Percentiles rank a stretch among this genome's conserved stretches.
Conservation (phyloP, 2,329 filamentous ascomycete genomes). For the Hypocrella siamensis region DNA sequence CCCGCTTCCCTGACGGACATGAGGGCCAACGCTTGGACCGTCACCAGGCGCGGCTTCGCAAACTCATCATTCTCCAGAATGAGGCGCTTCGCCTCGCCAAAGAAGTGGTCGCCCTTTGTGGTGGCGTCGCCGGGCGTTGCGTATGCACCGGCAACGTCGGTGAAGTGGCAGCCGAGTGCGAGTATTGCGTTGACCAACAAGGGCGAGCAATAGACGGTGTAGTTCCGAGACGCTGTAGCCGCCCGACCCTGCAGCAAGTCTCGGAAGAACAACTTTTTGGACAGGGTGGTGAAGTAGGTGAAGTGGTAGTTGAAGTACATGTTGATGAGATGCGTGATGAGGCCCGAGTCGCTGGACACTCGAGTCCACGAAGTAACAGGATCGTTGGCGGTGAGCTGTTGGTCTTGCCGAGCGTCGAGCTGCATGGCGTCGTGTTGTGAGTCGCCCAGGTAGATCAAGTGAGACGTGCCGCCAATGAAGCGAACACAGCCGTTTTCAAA, state of each 20-base stretch:
- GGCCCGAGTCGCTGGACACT: slow-evolving; percentile 62
- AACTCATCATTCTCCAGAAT: slow-evolving; percentile 88
- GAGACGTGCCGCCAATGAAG: slow-evolving; percentile 88
- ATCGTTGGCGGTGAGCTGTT: slow-evolving; percentile 40
- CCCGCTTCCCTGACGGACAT: slow-evolving; percentile 97
- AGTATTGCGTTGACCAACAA: slow-evolving; percentile 89
- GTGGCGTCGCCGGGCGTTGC: slow-evolving; percentile 56
- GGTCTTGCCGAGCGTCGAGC: slow-evolving; percentile 26
- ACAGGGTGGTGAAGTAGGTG: slow-evolving; percentile 83
- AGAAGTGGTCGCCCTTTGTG: slow-evolving; percentile 92
- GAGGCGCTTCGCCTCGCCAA: slow-evolving; percentile 78
- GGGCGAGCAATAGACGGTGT: slow-evolving; percentile 64
- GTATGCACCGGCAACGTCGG: slow-evolving; percentile 56
- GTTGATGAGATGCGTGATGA: slow-evolving; percentile 77
- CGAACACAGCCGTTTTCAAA: slow-evolving; percentile 77
- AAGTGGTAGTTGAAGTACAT: slow-evolving; percentile 99
- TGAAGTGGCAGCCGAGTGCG: slow-evolving; percentile 86
- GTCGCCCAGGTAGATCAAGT: slow-evolving; percentile 66
- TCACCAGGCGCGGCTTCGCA: slow-evolving; percentile 74
- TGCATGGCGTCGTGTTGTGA: slow-evolving; percentile 18
- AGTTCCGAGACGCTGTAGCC: slow-evolving; percentile 31
- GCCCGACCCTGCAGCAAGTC: slow-evolving; percentile 66
- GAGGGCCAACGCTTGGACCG: slow-evolving; percentile 80
- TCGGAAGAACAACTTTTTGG: slow-evolving; percentile 70
- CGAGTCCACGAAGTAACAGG: slow-evolving; percentile 75